Base-by-base conservation (phyloP, 2,329 filamentous ascomycete species). In the Monascus ruber region DNA sequence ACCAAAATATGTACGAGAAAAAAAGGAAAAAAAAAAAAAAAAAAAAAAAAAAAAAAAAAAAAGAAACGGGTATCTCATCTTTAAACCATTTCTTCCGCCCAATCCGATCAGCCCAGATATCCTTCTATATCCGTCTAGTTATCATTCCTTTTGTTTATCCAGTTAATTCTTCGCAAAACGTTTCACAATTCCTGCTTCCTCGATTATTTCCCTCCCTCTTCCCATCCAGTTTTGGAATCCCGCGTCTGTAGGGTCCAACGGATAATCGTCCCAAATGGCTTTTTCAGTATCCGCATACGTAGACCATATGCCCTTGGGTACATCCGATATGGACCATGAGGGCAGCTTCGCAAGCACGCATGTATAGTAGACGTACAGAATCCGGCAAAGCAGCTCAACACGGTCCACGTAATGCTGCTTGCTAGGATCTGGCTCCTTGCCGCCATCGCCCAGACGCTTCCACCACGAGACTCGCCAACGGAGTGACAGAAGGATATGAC, bases 331-430 rank as follows among this genome's bases (percentile, higher is more conserved):
- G 4, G 52, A 59, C 60, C 63, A 66, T 1, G 63, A 59, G 1
- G 59, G 62, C 10, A 67, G 46, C 42, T 66, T 66, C 10, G 63
- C 60, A 29, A 62, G 47, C 2, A 66, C 60, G 37, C 58, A 63
- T 24, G 63, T 68, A 44, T 66, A 69, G 48, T 68, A 69, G 33
- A 68, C 65, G 41, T 69, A 69, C 5, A 69, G 55, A 33, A 67
- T 63, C 34, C 62, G 53, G 48, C 65, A 67, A 9, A 68, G 56
- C 17, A 59, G 47, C 31, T 60, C 56, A 6, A 66, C 64, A 4
- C 64, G 59, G 26, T 61, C 55, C 32, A 63, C 52, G 29, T 64
- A 66, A 32, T 61, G 56, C 41, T 62, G 60, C 47, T 62, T 54
- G 31, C 50, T 55, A 1, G 59, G 60, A 24, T 64, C 61, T 2